Evolutionary conservation across 148 eudicot species (phyloP).

Genomic region (Rhododendron ferrugineum): DNA sequence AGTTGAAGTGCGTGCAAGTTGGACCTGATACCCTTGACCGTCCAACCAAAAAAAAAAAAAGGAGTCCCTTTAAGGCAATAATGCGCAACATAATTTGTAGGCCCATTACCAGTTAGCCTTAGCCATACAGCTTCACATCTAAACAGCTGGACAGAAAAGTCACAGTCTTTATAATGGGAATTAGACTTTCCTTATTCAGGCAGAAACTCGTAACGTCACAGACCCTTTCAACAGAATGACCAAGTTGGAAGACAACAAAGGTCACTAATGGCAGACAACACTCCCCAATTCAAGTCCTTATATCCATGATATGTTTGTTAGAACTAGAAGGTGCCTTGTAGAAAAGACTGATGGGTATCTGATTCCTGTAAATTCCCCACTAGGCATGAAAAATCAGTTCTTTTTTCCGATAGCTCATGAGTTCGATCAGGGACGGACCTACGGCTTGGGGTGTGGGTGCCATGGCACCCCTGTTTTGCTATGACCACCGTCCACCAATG

Average conservation of each 20-base stretch:
- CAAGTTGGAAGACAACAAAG: conserved; percentile 1
- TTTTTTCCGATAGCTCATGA: neutral
- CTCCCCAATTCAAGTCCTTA: conserved; percentile 3
- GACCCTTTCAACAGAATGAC: neutral
- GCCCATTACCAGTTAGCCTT: neutral
- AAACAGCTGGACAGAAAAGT: neutral
- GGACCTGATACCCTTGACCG: neutral
- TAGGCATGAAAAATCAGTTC: neutral
- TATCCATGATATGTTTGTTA: neutral
- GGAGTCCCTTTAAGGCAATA: neutral
- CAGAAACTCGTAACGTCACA: neutral
- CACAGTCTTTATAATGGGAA: neutral
- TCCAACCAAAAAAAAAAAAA: no score
- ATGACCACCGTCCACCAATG: neutral
- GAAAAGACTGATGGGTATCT: neutral
- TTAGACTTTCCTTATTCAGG: neutral
- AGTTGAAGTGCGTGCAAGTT: neutral
- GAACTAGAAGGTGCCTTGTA: neutral
- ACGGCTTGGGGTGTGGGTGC: neutral
- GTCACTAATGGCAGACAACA: conserved; percentile 10
- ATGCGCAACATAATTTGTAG: neutral
- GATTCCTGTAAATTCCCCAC: neutral
- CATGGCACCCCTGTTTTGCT: neutral
- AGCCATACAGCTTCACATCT: neutral
- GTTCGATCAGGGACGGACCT: neutral